Evolutionary conservation across 2,329 filamentous ascomycete genomes (phyloP), one percentile per base, ranked within the genome.

Genomic region (Drechslerella dactyloides): DNA sequence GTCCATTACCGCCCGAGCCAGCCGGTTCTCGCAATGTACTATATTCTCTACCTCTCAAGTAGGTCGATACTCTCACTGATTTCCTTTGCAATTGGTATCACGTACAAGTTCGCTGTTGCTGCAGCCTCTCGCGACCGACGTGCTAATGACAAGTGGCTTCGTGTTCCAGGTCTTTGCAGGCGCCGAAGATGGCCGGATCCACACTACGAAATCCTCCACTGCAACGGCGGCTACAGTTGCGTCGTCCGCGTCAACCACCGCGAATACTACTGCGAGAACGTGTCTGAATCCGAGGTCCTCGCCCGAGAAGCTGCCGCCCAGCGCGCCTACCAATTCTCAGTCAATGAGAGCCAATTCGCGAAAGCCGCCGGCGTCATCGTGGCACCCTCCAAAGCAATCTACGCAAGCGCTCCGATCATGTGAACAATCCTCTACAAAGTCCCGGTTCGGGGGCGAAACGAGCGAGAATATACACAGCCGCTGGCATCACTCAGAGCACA

Each of bases 221-320:
- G 82, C 65, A 80, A 82, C 51, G 80, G 81, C 62, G 86, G 87
- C 65, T 87, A 85, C 78, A 84, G 83, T 73, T 89, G 87, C 80
- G 85, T 85, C 61, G 87, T 89, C 56, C 84, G 86, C 52, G 87
- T 89, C 77, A 89, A 89, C 81, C 88, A 89, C 77, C 84, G 87
- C 75, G 86, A 89, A 79, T 89, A 89, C 80, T 84, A 85, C 73
- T 88, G 86, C 42, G 86, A 89, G 75, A 81, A 81, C 7, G 82
- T 84, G 69, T 87, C 85, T 78, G 82, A 84, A 61, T 83, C 82
- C 52, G 85, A 88, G 76, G 82, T 83, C n/a, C 82, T 88, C 46
- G 87, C 87, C 15, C 84, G 84, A 66, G 87, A 89, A 76, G 86
- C 85, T 73, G 87, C 87, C 48, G 87, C 87, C 48, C 87, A 87